A percentile compares a stretch with the other conserved stretches of the same genome.
Evolutionary conservation across 805 yeast genomes (phyloP).

Genomic region (Kregervanrija fluxuum): DNA sequence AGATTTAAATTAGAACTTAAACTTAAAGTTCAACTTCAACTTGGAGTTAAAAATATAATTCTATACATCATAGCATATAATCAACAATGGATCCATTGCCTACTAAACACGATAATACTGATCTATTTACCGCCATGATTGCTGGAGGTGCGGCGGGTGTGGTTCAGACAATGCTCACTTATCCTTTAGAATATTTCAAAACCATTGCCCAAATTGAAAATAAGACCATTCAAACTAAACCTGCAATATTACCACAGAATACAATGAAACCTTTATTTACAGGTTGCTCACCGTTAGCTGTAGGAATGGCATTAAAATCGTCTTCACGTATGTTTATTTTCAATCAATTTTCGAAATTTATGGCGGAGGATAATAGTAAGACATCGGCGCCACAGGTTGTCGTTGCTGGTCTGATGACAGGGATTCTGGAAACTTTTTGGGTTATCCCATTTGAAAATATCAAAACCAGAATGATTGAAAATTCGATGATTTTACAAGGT

Average conservation of each 20-base stretch:
- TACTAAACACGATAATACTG: constrained; percentile 25
- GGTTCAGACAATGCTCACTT: constrained; percentile 54
- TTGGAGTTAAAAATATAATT: background rate
- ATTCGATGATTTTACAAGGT: constrained; percentile 35
- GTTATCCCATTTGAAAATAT: constrained; percentile 88
- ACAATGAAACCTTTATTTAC: constrained; percentile 28
- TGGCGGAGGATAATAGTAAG: constrained; percentile 52
- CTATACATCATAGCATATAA: background rate
- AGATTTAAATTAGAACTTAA: background rate
- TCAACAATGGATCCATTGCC: constrained; percentile 21
- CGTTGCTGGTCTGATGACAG: constrained; percentile 80
- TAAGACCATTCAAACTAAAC: constrained; percentile 22
- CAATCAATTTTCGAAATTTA: constrained; percentile 63
- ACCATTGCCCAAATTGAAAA: constrained; percentile 57
- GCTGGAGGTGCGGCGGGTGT: constrained; percentile 60
- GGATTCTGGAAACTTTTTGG: constrained; percentile 71
- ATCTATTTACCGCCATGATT: constrained; percentile 48
- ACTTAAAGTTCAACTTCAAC: no score
- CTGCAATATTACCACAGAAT: constrained; percentile 27
- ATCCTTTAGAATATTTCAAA: constrained; percentile 67
- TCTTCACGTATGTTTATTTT: constrained; percentile 66
- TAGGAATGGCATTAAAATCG: constrained; percentile 71
- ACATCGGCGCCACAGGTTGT: constrained; percentile 75
- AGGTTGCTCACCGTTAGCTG: constrained; percentile 71
- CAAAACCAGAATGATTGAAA: constrained; percentile 74